A percentile compares a stretch with the other conserved stretches of the same genome.
Evolutionary conservation across 1,139 yeast genomes (phyloP).

Genomic region (Candida pseudocylindracea): DNA sequence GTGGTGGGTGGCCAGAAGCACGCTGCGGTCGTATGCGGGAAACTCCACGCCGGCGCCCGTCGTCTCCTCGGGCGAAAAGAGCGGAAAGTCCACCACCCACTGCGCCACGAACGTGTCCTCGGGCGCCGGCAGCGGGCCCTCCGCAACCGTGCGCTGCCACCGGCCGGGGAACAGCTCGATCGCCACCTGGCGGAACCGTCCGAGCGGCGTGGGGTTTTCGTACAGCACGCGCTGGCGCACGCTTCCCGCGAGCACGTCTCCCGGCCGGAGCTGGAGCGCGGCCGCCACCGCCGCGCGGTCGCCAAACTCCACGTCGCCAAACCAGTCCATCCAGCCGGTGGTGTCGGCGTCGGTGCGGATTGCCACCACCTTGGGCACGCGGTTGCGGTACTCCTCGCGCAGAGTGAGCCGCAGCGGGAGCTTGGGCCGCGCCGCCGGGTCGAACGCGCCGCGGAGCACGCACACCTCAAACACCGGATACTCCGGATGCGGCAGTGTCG

Average conservation of each 20-base stretch:
- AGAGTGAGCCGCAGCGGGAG: conserved; percentile 19
- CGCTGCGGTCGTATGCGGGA: conserved; percentile 32
- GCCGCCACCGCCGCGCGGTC: conserved; percentile 7
- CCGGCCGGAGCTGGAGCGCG: conserved; percentile 23
- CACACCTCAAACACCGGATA: conserved; percentile 58
- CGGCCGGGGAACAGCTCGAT: conserved; percentile 26
- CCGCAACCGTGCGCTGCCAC: conserved; percentile 21
- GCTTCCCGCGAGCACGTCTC: conserved; percentile 58
- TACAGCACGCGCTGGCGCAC: conserved; percentile 45
- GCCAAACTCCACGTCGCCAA: conserved; percentile 11
- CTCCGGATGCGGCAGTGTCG: conserved; percentile 3
- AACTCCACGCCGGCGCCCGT: conserved; percentile 11
- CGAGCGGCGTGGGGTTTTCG: conserved; percentile 93
- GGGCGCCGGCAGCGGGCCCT: conserved; percentile 3
- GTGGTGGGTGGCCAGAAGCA: conserved; percentile 65
- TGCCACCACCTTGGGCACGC: conserved; percentile 37
- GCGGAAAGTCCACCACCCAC: conserved; percentile 85
- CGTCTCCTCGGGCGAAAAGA: conserved; percentile 52
- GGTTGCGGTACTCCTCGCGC: conserved; percentile 22
- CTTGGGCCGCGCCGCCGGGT: conserved; percentile 8
- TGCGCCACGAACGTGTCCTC: conserved; percentile 30
- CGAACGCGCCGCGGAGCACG: conserved; percentile 29
- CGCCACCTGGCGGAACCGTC: conserved; percentile 59
- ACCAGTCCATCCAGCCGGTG: conserved; percentile 18
- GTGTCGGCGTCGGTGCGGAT: conserved; percentile 17